phyloP scores from a whole-genome alignment of 148 eudicot species.

The Arctostaphylos glauca region DNA sequence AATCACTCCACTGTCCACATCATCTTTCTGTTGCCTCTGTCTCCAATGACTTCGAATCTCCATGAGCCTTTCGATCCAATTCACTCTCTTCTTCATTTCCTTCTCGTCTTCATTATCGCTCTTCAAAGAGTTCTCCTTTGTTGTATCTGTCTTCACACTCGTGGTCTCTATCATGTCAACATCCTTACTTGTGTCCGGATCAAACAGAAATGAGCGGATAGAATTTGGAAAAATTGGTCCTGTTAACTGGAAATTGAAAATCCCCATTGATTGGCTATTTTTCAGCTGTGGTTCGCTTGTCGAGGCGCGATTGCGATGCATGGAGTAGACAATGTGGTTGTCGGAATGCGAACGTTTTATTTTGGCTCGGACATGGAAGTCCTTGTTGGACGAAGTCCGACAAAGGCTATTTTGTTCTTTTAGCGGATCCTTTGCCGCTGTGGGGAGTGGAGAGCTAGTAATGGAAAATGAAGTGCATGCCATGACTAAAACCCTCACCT shows the following conservation, averaged over 20 bases:
- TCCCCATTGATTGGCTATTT: constrained; percentile 35
- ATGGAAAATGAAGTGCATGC: constrained; percentile 35
- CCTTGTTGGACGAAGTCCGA: constrained; percentile 33
- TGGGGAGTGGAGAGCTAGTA: constrained; percentile 18
- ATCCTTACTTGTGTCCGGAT: constrained; percentile 30
- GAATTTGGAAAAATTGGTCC: constrained; percentile 32
- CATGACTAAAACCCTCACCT: constrained; percentile 25
- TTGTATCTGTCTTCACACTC: neutral
- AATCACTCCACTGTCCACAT: constrained; percentile 15
- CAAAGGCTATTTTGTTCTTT: constrained; percentile 25
- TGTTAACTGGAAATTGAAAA: constrained; percentile 43
- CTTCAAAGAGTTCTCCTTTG: constrained; percentile 13
- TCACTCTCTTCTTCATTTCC: constrained; percentile 33
- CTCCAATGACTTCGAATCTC: constrained; percentile 56
- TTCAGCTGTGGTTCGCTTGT: constrained; percentile 32
- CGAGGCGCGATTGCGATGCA: constrained; percentile 34
- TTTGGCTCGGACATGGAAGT: constrained; percentile 29
- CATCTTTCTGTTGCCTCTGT: constrained; percentile 34
- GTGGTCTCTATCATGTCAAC: neutral
- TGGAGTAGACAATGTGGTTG: constrained; percentile 39
- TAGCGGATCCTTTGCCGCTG: constrained; percentile 18
- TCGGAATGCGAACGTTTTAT: constrained; percentile 51
- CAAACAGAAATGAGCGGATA: constrained; percentile 36
- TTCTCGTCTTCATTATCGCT: constrained; percentile 19
- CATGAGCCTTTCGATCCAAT: constrained; percentile 60